These are phyloP conservation scores for Eucalyptus urophylla DNA, from an alignment of 345 rosid species.

Conservation along the genomic window DNA sequence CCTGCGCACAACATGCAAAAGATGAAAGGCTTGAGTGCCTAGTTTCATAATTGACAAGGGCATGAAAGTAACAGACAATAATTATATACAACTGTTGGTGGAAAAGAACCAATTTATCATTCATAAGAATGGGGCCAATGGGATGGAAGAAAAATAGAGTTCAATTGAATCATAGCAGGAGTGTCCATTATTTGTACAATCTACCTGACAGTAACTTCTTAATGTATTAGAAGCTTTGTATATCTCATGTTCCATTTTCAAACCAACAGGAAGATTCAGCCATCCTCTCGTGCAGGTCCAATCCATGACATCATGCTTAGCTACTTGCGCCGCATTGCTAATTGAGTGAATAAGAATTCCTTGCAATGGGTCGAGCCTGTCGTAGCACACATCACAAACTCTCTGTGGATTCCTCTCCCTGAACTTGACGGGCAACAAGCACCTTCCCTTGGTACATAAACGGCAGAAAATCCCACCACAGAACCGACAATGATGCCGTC, in stretches of 20 bases:
- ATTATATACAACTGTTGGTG: background rate
- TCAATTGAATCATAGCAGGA: background rate
- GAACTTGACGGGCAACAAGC: slow-evolving; percentile 69
- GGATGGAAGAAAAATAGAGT: background rate
- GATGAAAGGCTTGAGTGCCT: background rate
- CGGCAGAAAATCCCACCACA: slow-evolving; percentile 95
- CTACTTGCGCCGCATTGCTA: slow-evolving; percentile 88
- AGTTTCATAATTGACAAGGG: background rate
- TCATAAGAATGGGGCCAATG: background rate
- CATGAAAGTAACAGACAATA: background rate
- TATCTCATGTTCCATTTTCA: slow-evolving; percentile 92
- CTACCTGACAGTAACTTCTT: slow-evolving; percentile 68
- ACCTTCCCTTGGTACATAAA: slow-evolving; percentile 72
- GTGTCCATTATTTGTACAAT: background rate
- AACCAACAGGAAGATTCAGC: slow-evolving; percentile 87
- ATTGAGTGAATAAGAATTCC: slow-evolving; percentile 63
- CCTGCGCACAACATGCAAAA: slow-evolving; percentile 18
- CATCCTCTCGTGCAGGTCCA: slow-evolving; percentile 95
- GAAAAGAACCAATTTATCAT: background rate
- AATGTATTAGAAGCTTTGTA: slow-evolving; percentile 83
- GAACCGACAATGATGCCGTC: slow-evolving; percentile 95
- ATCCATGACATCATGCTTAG: slow-evolving; percentile 89
- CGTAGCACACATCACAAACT: slow-evolving; percentile 92
- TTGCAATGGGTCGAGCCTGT: slow-evolving; percentile 92
- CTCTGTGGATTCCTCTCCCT: slow-evolving; percentile 89